Evolutionary conservation across 2,329 filamentous ascomycete species (phyloP), one percentile per base, ranked within the genome.

Genomic region (Herpotrichia juniperi): DNA sequence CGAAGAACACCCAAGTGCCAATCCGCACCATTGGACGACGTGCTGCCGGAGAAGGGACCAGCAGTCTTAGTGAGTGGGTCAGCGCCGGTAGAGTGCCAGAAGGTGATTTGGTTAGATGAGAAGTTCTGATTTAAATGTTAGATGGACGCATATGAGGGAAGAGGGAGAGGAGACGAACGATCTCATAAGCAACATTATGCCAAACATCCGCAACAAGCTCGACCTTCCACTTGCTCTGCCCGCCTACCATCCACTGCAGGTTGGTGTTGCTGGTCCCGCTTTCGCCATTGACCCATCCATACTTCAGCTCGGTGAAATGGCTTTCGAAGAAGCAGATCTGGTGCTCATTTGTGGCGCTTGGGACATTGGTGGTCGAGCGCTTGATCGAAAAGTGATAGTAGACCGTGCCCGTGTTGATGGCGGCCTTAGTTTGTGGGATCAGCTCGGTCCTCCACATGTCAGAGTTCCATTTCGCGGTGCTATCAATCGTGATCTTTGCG

Each of bases 161-260:
- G 10, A 30, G 26, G 16, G 6, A 42, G 55, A 35, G n/a, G 4
- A 14, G 11, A 67, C 74, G 53, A 58, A 79, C 78, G 54, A 90
- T 88, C 68, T 86, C 87, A 64, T 90, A 90, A 42, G 87, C 88
- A 62, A 90, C 80, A 68, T 91, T 91, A 71, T 91, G 87, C 88
- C 88, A 91, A 10, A 86, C 82, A 34, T 80, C 83, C 1, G 87
- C 78, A 47, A 78, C 78, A 70, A 87, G 86, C 55, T 82, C 77
- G 1, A 80, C 79, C 62, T 81, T 83, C 87, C 87, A 91, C 61
- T 88, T 76, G 44, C 80, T 81, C 60, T 80, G 74, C 14, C 85
- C 81, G 53, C 79, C 78, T 9, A 85, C 83, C 71, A 84, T 82
- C 86, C 87, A 91, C 61, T 84, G 82, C 57, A 90, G 77, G 58